A percentile compares a stretch with the other conserved stretches of the same genome.
These are phyloP conservation scores for Lyophyllum decastes DNA, from an alignment of 768 basidiomycete genomes.

Conservation along the genomic window DNA sequence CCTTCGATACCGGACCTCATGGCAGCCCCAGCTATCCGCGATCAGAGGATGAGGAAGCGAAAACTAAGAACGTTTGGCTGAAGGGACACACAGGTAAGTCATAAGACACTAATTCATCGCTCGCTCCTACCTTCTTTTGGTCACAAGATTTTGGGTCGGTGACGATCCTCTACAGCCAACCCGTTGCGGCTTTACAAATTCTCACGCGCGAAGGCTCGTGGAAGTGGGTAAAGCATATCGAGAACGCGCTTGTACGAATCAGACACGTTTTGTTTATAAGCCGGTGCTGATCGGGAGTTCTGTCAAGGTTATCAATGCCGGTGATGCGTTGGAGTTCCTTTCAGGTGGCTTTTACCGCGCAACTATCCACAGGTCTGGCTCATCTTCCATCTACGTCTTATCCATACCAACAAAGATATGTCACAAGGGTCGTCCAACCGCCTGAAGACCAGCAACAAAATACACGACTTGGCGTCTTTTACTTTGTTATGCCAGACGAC, in stretches of 20 bases:
- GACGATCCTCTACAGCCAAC: conserved; percentile 51
- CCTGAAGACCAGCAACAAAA: conserved; percentile 42
- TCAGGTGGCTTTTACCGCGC: conserved; percentile 46
- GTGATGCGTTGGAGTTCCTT: conserved; percentile 48
- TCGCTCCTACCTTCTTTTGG: not conserved
- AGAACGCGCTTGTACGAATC: conserved; percentile 42
- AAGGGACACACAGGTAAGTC: conserved; percentile 48
- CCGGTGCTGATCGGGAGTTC: not conserved
- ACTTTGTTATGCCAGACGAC: conserved; percentile 57
- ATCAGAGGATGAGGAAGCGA: conserved; percentile 40
- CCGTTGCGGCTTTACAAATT: conserved; percentile 48
- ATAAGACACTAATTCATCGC: not conserved
- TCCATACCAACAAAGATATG: conserved; percentile 6
- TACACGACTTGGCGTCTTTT: conserved; percentile 51
- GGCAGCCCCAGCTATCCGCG: conserved; percentile 37
- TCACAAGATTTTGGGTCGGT: conserved; percentile 42
- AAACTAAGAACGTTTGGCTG: conserved; percentile 49
- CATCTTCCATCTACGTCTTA: not conserved
- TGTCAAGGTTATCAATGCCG: conserved; percentile 33
- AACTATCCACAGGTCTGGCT: conserved; percentile 38
- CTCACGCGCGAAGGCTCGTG: conserved; percentile 40
- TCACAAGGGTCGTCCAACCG: conserved; percentile 40
- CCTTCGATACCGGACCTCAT: not conserved
- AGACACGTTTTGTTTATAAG: not conserved
- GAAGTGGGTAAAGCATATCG: conserved; percentile 49